Conservation (phyloP, 2,329 filamentous ascomycete genomes). For the Alternaria consortialis region DNA sequence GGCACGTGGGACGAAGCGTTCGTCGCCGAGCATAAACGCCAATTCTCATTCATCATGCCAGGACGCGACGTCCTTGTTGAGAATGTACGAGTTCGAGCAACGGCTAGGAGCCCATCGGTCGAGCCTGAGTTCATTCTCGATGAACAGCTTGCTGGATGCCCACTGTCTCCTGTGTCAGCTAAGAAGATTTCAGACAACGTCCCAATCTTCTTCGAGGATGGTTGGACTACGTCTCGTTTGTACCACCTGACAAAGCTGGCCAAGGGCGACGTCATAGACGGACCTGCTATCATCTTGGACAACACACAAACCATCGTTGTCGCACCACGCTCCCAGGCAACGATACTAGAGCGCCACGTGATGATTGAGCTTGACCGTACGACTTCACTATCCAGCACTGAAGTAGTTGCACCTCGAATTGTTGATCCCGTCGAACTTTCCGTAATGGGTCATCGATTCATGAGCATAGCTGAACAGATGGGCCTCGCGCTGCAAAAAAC, state of each 20-base stretch:
- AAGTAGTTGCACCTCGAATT: neutral
- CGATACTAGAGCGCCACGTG: constrained; percentile 50
- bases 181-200: constrained; percentile 2
- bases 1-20: constrained; percentile 51
- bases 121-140: constrained; percentile 19
- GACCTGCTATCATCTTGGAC: constrained; percentile 50
- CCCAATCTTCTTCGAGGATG: constrained; percentile 35
- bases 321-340: constrained; percentile 49
- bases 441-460: constrained; percentile 33
- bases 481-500: constrained; percentile 35
- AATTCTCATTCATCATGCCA: constrained; percentile 55
- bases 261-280: constrained; percentile 29
- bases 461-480: constrained; percentile 40
- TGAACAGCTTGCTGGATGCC: constrained; percentile 25
- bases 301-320: constrained; percentile 59
- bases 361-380: constrained; percentile 45
- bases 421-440: constrained; percentile 19
- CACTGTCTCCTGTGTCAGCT: constrained; percentile 11
- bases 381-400: neutral
- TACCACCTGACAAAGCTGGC: constrained; percentile 33
- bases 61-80: constrained; percentile 55
- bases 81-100: constrained; percentile 55
- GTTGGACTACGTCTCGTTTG: constrained; percentile 29
- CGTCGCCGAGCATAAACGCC: constrained; percentile 49
- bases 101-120: constrained; percentile 15